Evolutionary conservation across 495 filamentous ascomycete species (phyloP).

Genomic region (Filosporella fistucella): DNA sequence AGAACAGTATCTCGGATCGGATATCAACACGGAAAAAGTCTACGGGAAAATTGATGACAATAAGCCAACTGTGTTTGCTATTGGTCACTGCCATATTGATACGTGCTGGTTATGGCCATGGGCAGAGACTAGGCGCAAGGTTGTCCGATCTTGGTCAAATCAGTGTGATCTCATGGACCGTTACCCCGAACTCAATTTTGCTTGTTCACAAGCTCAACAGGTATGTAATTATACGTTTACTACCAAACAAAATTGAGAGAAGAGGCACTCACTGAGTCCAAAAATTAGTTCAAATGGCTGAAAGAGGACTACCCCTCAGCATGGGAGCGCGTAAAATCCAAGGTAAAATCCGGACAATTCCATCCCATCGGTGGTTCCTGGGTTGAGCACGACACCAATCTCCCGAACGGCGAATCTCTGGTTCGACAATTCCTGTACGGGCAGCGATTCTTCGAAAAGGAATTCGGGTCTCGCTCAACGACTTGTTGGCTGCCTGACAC

Average conservation of each 20-base stretch:
- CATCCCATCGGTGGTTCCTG: constrained; percentile 95
- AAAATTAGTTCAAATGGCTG: constrained; percentile 82
- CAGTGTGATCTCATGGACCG: constrained; percentile 92
- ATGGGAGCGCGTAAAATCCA: constrained; percentile 80
- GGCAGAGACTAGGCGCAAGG: constrained; percentile 96
- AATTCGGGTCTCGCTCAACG: constrained; percentile 80
- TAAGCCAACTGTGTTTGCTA: constrained; percentile 73
- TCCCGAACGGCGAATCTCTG: constrained; percentile 92
- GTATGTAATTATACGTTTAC: constrained; percentile 1
- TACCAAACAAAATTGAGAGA: no score
- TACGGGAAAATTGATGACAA: constrained; percentile 63
- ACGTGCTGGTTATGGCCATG: constrained; percentile 98
- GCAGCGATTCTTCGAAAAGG: constrained; percentile 89
- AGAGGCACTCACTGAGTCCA: neutral
- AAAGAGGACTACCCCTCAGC: constrained; percentile 81
- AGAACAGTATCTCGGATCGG: constrained; percentile 70
- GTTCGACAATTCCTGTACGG: constrained; percentile 94
- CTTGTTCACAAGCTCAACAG: constrained; percentile 87
- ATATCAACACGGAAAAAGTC: constrained; percentile 77
- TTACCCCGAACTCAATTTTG: constrained; percentile 91
- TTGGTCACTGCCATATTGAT: constrained; percentile 96
- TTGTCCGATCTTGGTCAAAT: constrained; percentile 92
- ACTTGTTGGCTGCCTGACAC: constrained; percentile 99
- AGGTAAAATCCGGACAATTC: constrained; percentile 86
- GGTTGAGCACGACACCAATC: constrained; percentile 98